phyloP scores from a whole-genome alignment of 306 rosid genomes.

The Vigna trinervia region DNA sequence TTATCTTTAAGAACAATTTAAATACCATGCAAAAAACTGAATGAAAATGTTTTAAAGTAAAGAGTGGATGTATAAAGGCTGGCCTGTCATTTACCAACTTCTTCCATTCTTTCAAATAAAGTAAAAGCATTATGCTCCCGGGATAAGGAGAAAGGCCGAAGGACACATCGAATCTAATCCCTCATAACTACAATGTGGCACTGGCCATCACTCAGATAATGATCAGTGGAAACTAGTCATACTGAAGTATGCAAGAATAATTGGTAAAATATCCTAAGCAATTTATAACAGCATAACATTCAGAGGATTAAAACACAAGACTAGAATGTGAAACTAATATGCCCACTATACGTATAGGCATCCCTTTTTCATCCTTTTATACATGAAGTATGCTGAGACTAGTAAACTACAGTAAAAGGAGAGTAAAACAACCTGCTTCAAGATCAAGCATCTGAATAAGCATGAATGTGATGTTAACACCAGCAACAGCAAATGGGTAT shows the following conservation, averaged over 20 bases:
- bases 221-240: background rate
- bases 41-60: constrained; percentile 13
- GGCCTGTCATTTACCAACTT: constrained; percentile 25
- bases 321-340: constrained; percentile 11
- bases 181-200: constrained; percentile 17
- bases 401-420: constrained; percentile 25
- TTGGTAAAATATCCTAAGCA: constrained; percentile 16
- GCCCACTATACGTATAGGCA: constrained; percentile 9
- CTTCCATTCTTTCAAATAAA: constrained; percentile 1
- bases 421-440: constrained; percentile 78
- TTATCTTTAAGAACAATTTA: background rate
- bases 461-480: constrained; percentile 98
- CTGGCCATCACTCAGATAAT: constrained; percentile 15
- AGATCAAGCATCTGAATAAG: constrained; percentile 98
- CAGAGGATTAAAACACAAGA: background rate
- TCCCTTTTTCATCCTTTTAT: constrained; percentile 12
- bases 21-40: background rate
- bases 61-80: background rate
- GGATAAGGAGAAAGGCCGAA: background rate
- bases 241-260: constrained; percentile 12
- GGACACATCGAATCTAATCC: constrained; percentile 20
- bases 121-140: background rate
- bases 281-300: constrained; percentile 3
- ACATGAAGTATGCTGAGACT: constrained; percentile 31
- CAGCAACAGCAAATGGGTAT: constrained; percentile 99